Evolutionary conservation across 2,329 filamentous ascomycete species (phyloP).

Genomic region (Albifimbria verrucaria): DNA sequence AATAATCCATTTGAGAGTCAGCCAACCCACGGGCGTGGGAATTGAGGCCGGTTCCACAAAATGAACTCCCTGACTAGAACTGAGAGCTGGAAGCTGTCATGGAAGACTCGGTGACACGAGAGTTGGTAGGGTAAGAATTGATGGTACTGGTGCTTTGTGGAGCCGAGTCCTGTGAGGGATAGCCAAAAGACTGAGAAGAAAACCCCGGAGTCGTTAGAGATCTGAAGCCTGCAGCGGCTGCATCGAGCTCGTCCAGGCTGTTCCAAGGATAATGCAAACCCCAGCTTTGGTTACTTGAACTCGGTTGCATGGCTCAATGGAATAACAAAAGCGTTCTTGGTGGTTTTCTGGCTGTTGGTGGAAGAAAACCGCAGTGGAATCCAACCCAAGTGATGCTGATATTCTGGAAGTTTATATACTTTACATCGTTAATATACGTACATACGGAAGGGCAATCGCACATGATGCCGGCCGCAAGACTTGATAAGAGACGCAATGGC

Average conservation of each 20-base stretch:
- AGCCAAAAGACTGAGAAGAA: neutral
- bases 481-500: neutral
- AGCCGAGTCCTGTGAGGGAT: neutral
- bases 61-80: slow-evolving; percentile 11
- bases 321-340: neutral
- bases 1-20: slow-evolving; percentile 10
- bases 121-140: neutral
- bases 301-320: neutral
- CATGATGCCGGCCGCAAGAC: neutral
- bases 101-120: neutral
- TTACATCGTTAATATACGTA: no score
- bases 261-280: neutral
- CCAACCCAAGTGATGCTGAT: no score
- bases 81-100: slow-evolving; percentile 9
- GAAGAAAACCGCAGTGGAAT: no score
- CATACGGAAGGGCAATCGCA: no score
- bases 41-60: slow-evolving; percentile 9
- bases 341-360: neutral
- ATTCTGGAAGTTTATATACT: neutral
- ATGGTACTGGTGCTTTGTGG: neutral
- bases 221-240: neutral
- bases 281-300: neutral
- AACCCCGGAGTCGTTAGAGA: neutral
- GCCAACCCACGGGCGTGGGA: slow-evolving; percentile 5
- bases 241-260: neutral